Evolutionary conservation across 1,284 basidiomycete species (phyloP).

Genomic region (Ceratobasidium sp.): DNA sequence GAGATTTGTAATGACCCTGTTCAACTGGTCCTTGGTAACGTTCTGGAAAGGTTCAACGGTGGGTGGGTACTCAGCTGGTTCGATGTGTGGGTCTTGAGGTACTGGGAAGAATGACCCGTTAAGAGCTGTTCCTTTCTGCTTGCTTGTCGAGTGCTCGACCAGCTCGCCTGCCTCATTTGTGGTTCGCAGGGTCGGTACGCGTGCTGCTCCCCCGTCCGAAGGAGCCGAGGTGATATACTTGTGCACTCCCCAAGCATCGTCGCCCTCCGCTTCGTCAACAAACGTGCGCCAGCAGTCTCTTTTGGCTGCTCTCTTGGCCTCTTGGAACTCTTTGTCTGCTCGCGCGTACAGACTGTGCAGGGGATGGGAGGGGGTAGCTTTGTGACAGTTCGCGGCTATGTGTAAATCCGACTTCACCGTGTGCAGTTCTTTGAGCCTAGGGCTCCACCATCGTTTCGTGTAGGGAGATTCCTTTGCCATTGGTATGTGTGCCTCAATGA

Average conservation of each 20-base stretch:
- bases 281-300: slow-evolving; percentile 35
- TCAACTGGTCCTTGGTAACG: slow-evolving; percentile 18
- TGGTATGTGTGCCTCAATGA: slow-evolving; percentile 18
- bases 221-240: slow-evolving; percentile 22
- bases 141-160: not conserved
- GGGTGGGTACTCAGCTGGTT: slow-evolving; percentile 6
- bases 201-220: not conserved
- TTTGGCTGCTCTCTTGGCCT: slow-evolving; percentile 9
- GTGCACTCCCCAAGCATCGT: slow-evolving; percentile 35
- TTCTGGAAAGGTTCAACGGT: not conserved
- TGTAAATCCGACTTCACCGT: slow-evolving; percentile 13
- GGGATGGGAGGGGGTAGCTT: not conserved
- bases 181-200: slow-evolving; percentile 32
- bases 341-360: not conserved
- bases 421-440: slow-evolving; percentile 31
- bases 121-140: slow-evolving; percentile 28
- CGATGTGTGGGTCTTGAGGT: not conserved
- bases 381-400: not conserved
- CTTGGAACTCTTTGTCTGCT: not conserved
- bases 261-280: slow-evolving; percentile 34
- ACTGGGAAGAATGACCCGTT: slow-evolving; percentile 39
- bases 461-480: slow-evolving; percentile 6
- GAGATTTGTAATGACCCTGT: slow-evolving; percentile 21
- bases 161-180: not conserved
- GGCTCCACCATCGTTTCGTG: slow-evolving; percentile 36